Base-by-base conservation (phyloP, 257 asterid genomes). In the Fraxinus cuspidata region DNA sequence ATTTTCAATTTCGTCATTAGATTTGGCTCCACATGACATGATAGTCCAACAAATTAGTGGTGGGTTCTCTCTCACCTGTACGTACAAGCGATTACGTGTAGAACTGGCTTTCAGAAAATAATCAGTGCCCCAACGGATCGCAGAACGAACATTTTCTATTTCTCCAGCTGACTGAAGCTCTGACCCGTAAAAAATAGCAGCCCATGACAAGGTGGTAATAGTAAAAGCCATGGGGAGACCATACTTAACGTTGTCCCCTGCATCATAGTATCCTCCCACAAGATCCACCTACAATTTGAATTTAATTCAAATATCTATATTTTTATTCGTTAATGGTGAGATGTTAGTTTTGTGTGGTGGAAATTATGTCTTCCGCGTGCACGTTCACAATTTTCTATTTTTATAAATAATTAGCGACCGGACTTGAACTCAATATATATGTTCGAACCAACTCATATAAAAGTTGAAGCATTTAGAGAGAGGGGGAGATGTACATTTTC, bases 201-300 rank as follows among this genome's bases (percentile, higher is more conserved):
- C 93, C 97, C 98, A 92, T 3, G 98, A 66, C 15, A 90, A 77
- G 2, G 95, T 92, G 47, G 98, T 94, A 11, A 90, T 79, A 1
- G 97, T 92, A 76, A 94, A 94, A 38, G 97, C 98, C 92, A 94
- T 72, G 25, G 98, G 98, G 63, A 90, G 86, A 5, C 97, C 96
- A 72, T 85, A 94, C 77, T 94, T 94, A 12, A 90, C 94, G 27
- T 94, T 94, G 76, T 94, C 98, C 3, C 98, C 97, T 1, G 96
- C 97, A 40, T 92, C 98, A 65, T 90, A 92, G 78, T 92, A 94
- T 64, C 97, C 96, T 83, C 98, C 96, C 58, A 88, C 97, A 29
- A 94, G 88, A 83, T 94, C 96, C 79, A 87, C 90, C 98, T 93
- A 79, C 4, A 71, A 27, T 35, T 19, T 15, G 6, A 15, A 44